These are phyloP conservation scores for Neonectria coccinea DNA, from an alignment of 2,329 filamentous ascomycete species.

Conservation along the genomic window DNA sequence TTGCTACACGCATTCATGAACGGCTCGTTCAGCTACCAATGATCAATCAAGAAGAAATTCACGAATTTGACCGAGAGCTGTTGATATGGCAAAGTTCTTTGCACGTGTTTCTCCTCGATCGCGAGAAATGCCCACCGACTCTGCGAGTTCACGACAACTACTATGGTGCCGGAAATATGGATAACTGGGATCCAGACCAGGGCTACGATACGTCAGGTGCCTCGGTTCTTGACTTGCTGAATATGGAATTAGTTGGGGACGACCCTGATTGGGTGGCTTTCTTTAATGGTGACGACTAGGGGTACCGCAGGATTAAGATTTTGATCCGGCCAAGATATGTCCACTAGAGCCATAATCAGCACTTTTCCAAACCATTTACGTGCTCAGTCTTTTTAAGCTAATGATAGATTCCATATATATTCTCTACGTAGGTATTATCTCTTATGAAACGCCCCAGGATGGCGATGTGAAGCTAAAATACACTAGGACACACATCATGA, in stretches of 20 bases:
- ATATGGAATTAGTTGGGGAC: constrained; percentile 11
- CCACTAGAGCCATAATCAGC: too few relatives aligned
- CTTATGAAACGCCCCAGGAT: too few relatives aligned
- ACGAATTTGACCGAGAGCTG: constrained; percentile 8
- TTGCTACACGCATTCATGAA: constrained; percentile 82
- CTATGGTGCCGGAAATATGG: not conserved
- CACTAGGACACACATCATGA: too few relatives aligned
- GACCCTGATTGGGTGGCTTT: constrained; percentile 16
- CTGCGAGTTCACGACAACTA: not conserved
- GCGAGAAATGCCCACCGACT: not conserved
- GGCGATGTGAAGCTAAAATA: too few relatives aligned
- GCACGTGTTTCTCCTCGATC: constrained; percentile 4
- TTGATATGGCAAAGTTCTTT: constrained; percentile 10
- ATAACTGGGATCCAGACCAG: not conserved
- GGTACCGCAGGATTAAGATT: too few relatives aligned
- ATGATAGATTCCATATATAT: too few relatives aligned
- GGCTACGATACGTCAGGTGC: not conserved
- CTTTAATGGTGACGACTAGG: not conserved
- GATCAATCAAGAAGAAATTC: constrained; percentile 69
- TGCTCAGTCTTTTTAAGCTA: too few relatives aligned
- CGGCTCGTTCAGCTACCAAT: constrained; percentile 71
- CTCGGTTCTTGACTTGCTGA: constrained; percentile 7
- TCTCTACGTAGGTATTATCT: too few relatives aligned
- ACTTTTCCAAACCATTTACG: too few relatives aligned
- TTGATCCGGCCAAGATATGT: too few relatives aligned